Base-by-base conservation (phyloP, 2,329 filamentous ascomycete species). In the Botrytis paeoniae region DNA sequence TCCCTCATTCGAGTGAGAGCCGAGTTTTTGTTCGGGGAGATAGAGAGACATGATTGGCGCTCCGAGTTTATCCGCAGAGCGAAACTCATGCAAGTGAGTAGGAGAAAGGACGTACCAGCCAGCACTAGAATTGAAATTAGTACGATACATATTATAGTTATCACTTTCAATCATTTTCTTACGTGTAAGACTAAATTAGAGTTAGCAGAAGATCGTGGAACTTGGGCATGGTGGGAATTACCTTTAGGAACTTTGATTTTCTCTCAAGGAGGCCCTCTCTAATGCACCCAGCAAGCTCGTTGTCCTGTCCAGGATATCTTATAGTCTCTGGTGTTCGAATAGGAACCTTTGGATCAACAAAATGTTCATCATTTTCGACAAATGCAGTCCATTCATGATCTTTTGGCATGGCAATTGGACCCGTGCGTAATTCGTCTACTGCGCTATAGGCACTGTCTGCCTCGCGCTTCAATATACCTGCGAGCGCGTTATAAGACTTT, bases 21-120 rank as follows among this genome's bases (percentile, higher is more conserved):
- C 96, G 73, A 99, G 87, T 81, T 97, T 98, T 83, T 98, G 96
- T 78, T 98, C 96, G 10, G 93, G 93, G 41, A 99, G 88, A 81
- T 96, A 97, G 72, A 99, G 86, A 60, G 96, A 98, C 95, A 99
- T 98, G 81, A 98, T 89, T 0, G 96, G 96, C 57, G 93, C 91
- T 82, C 96, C 93, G 74, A 89, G 92, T 81, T 95, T 95, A 83
- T 98, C 95, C 77, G 94, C 94, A n/a, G 94, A 97, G 82, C 97
- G 98, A 88, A 98, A 99, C 83, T 99, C 96, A 84, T 99, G 96
- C 35, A 99, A 88, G 83, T 99, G 96, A 72, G 96, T 98, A 25
- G 96, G 93, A 78, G 96, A 97, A 77, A 99, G 86, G 65, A 98
- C 94, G 82, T 98, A 98, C 93, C 93, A 72, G 62, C 70, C 70